Evolutionary conservation across 306 rosid species (phyloP).

Genomic region (Leucaena leucocephala): DNA sequence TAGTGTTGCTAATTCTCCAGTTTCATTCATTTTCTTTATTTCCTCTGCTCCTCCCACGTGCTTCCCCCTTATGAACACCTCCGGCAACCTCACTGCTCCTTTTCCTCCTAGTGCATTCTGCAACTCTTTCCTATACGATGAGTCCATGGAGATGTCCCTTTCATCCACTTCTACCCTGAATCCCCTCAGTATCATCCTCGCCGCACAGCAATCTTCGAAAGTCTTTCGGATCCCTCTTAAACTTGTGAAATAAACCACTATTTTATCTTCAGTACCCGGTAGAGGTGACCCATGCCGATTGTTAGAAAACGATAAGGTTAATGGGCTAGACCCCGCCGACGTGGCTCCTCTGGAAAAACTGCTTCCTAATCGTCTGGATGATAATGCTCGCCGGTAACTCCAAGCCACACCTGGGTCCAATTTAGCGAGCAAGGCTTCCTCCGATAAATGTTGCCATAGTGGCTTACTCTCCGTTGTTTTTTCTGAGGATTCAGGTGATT

Average conservation of each 20-base stretch:
- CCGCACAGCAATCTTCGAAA: constrained; percentile 53
- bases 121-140: constrained; percentile 49
- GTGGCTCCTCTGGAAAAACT: constrained; percentile 12
- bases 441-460: constrained; percentile 63
- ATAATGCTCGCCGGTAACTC: constrained; percentile 55
- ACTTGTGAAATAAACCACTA: constrained; percentile 56
- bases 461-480: constrained; percentile 38
- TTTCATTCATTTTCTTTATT: constrained; percentile 49
- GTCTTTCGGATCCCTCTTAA: constrained; percentile 59
- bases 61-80: constrained; percentile 51
- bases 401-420: constrained; percentile 55
- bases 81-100: constrained; percentile 45
- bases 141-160: constrained; percentile 63
- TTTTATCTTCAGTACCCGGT: constrained; percentile 43
- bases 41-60: constrained; percentile 58
- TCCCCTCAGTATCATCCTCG: constrained; percentile 48
- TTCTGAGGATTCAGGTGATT: constrained; percentile 27
- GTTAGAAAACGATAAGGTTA: constrained; percentile 27
- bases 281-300: constrained; percentile 29
- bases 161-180: constrained; percentile 57
- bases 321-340: constrained; percentile 47
- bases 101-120: constrained; percentile 41
- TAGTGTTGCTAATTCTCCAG: constrained; percentile 49
- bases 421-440: constrained; percentile 57
- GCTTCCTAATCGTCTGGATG: constrained; percentile 42